A percentile compares a stretch with the other conserved stretches of the same genome.
phyloP scores from a whole-genome alignment of 1,139 yeast species.

The Debaryomyces coudertii region DNA sequence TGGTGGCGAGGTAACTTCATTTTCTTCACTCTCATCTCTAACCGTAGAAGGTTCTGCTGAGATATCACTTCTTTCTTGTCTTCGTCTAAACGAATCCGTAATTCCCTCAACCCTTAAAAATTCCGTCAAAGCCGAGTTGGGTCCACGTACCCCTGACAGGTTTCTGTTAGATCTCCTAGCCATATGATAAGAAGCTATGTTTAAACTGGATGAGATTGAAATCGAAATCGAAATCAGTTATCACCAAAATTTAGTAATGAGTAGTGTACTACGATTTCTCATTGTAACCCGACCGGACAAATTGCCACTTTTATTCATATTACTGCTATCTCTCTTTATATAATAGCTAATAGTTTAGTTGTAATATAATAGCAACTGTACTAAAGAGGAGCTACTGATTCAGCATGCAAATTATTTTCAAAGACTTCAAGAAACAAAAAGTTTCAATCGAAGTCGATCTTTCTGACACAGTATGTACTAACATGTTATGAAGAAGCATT shows the following conservation, averaged over 20 bases:
- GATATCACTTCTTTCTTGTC: conserved; percentile 18
- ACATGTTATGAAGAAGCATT: not conserved
- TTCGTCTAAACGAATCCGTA: conserved; percentile 71
- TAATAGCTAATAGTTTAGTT: not conserved
- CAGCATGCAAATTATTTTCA: conserved; percentile 77
- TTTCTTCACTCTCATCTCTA: conserved; percentile 23
- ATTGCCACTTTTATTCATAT: conserved; percentile 6
- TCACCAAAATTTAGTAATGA: conserved; percentile 2
- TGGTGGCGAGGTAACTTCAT: conserved; percentile 28
- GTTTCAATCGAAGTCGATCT: conserved; percentile 78
- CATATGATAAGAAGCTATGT: conserved; percentile 18
- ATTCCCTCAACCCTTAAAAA: conserved; percentile 82
- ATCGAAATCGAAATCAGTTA: not conserved
- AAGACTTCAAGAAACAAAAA: conserved; percentile 91
- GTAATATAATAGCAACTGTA: not conserved
- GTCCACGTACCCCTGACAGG: conserved; percentile 62
- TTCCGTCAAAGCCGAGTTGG: conserved; percentile 78
- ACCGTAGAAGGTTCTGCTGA: conserved; percentile 13
- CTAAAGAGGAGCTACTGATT: conserved; percentile 9
- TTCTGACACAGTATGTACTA: conserved; percentile 60
- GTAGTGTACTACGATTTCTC: conserved; percentile 9
- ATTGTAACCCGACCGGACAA: not conserved
- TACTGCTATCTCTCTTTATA: not conserved
- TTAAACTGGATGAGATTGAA: not conserved
- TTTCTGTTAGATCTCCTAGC: conserved; percentile 26